Evolutionary conservation across 2,329 filamentous ascomycete species (phyloP), one percentile per base, ranked within the genome.

Genomic region (Botryosphaeria dothidea): DNA sequence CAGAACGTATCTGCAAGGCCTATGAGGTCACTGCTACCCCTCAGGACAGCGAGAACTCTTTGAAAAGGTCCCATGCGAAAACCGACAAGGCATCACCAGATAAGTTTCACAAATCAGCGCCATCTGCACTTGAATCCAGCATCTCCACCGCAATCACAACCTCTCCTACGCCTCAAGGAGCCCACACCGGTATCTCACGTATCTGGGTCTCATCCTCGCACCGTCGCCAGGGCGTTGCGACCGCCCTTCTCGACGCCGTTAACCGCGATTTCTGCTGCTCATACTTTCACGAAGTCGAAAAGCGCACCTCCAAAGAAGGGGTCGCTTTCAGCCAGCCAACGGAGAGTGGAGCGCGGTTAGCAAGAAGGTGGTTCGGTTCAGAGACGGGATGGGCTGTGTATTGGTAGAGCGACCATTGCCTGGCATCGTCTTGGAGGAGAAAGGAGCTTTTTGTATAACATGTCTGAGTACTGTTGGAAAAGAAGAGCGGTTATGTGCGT

Each of bases 311-410:
- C 19, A 87, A 85, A 72, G 78, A 80, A 11, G 74, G 82, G 70
- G 79, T 89, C 43, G 87, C 87, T 2, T 89, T 90, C 75, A 88
- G 86, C 69, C 86, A 88, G 70, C 87, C 87, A n/a, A 90, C 88
- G 0, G 84, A 85, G 68, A 85, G 83, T 70, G 88, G 88, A 41
- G 83, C 82, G 15, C 77, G 77, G 46, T 77, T 90, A 68, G 86
- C 87, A 8, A 79, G 83, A 69, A 83, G 81, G 66, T 89, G 86
- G 79, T 86, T 85, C 69, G 85, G 83, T 23, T 77, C 75, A 52
- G 77, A 81, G 54, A 81, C 80, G 65, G 84, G 83, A 54, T 89
- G 87, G 87, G 81, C 82, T 75, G 85, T 89, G 56, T 89, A 89
- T 74, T 51, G 43, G 58, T 62, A 41, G 56, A 60, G 13, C 23